Evolutionary conservation across 2,329 filamentous ascomycete genomes (phyloP).

Genomic region (Penicillium sp.): DNA sequence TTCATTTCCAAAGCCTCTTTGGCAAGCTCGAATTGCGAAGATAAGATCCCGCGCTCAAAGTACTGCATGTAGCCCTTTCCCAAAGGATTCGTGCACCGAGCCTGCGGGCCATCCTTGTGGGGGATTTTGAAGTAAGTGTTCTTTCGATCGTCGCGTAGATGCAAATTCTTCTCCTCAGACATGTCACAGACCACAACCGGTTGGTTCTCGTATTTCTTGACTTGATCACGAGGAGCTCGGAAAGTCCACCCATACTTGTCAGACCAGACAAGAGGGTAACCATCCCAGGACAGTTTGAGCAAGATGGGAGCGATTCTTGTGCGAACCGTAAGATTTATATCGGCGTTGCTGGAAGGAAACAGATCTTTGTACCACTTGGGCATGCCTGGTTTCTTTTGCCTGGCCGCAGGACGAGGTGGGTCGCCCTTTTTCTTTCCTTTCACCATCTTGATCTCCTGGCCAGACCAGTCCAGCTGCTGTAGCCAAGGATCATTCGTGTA

Average conservation of each 20-base stretch:
- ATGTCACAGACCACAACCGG: constrained; percentile 76
- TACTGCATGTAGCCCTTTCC: constrained; percentile 89
- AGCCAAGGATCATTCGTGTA: constrained; percentile 88
- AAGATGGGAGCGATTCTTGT: constrained; percentile 85
- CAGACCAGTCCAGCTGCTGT: constrained; percentile 90
- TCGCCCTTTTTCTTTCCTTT: constrained; percentile 89
- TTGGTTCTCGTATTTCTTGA: constrained; percentile 66
- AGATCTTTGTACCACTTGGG: constrained; percentile 96
- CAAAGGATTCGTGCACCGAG: constrained; percentile 82
- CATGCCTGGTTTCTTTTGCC: constrained; percentile 93
- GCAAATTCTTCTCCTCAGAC: constrained; percentile 68
- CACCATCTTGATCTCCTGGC: constrained; percentile 85
- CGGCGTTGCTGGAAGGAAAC: constrained; percentile 65
- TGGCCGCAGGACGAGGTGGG: constrained; percentile 71
- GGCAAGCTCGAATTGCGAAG: constrained; percentile 84
- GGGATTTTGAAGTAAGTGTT: constrained; percentile 88
- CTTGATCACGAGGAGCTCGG: constrained; percentile 65
- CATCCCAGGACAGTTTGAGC: constrained; percentile 83
- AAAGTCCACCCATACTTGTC: constrained; percentile 94
- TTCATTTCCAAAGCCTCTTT: constrained; percentile 99
- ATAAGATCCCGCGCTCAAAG: constrained; percentile 85
- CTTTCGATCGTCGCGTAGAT: constrained; percentile 64
- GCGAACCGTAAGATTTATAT: constrained; percentile 78
- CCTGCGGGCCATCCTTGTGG: constrained; percentile 88
- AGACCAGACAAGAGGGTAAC: constrained; percentile 88